phyloP scores from a whole-genome alignment of 2,329 filamentous ascomycete species.

The Apiospora rasikravindrae region DNA sequence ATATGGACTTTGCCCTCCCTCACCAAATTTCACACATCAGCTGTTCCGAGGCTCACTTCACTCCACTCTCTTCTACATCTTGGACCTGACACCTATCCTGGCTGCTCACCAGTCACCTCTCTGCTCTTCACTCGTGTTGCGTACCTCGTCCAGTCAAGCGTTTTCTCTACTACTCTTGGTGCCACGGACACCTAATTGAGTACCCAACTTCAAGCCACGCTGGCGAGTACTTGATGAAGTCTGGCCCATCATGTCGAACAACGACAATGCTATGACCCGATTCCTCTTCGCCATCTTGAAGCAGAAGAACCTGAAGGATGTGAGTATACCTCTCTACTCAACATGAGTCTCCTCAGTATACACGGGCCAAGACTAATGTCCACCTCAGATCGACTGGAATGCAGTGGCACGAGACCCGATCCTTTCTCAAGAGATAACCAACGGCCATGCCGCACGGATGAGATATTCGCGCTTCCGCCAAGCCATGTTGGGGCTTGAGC shows the following conservation, averaged over 20 bases:
- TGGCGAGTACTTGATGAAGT: neutral
- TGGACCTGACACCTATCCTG: constrained; percentile 34
- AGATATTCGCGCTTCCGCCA: constrained; percentile 59
- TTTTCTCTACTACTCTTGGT: constrained; percentile 31
- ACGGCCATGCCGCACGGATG: constrained; percentile 67
- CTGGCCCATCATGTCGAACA: constrained; percentile 54
- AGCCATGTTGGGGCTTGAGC: constrained; percentile 53
- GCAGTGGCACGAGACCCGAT: constrained; percentile 60
- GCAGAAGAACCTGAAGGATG: constrained; percentile 66
- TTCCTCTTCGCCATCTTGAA: constrained; percentile 65
- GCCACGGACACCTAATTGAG: neutral
- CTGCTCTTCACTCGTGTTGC: constrained; percentile 32
- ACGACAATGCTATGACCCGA: constrained; percentile 61
- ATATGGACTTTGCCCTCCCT: constrained; percentile 46
- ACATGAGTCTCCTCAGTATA: no score
- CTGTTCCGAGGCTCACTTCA: constrained; percentile 45
- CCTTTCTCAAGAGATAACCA: constrained; percentile 59
- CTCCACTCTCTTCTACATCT: constrained; percentile 36
- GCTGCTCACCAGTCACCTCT: constrained; percentile 27
- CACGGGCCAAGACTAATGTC: constrained; percentile 26
- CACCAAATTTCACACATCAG: constrained; percentile 46
- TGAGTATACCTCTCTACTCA: constrained; percentile 43
- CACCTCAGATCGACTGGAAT: constrained; percentile 63
- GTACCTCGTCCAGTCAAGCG: neutral
- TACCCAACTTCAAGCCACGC: neutral